These are phyloP conservation scores for Tillandsia leiboldiana DNA, from an alignment of 176 grass and related monocot species.

Conservation along the genomic window DNA sequence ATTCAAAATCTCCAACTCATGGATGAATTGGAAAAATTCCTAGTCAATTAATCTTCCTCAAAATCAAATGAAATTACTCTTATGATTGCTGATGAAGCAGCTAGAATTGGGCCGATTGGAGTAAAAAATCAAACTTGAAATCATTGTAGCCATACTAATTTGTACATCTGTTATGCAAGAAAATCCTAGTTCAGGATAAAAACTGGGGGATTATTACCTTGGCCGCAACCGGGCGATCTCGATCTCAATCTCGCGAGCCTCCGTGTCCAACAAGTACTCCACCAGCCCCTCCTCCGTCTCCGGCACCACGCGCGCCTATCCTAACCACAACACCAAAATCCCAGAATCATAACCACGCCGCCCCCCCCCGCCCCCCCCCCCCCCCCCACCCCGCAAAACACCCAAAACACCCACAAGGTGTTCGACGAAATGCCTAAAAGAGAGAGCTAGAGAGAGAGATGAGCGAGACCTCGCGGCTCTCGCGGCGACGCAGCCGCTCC, in stretches of 20 bases:
- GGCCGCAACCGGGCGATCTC: conserved; percentile 67
- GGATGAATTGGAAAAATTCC: too few species aligned
- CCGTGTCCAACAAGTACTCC: conserved; percentile 90
- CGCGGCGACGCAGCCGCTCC: conserved; percentile 62
- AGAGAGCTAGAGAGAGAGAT: not conserved
- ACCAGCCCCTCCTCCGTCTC: conserved; percentile 65
- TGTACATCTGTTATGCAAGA: too few species aligned
- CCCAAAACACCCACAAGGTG: not conserved
- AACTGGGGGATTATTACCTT: conserved; percentile 8
- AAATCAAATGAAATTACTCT: too few species aligned
- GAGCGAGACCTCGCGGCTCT: conserved; percentile 38
- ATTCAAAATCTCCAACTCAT: too few species aligned
- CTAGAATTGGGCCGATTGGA: too few species aligned
- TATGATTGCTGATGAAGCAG: too few species aligned
- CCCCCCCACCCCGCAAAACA: not conserved
- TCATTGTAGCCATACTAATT: too few species aligned
- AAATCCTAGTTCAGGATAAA: not conserved
- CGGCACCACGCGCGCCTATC: conserved; percentile 52
- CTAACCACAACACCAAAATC: not conserved
- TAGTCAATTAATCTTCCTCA: too few species aligned
- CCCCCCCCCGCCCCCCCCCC: too few species aligned
- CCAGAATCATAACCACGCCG: not conserved
- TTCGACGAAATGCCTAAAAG: conserved; percentile 1
- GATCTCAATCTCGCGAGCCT: conserved; percentile 78
- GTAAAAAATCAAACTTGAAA: too few species aligned